phyloP scores from a whole-genome alignment of 768 basidiomycete genomes.

The Candolleomyces aberdarensis region DNA sequence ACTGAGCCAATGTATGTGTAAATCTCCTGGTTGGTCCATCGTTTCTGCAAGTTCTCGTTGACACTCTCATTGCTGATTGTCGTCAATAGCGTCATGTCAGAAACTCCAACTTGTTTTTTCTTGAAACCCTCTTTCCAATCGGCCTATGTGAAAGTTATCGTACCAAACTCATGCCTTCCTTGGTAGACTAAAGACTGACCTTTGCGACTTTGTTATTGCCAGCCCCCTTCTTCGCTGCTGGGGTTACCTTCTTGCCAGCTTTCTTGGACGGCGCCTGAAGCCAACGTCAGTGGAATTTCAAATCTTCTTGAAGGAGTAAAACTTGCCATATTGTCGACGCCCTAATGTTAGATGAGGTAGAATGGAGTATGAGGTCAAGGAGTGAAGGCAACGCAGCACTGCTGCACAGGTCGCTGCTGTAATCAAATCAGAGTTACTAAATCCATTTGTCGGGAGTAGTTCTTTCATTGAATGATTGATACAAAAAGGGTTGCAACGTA shows the following conservation, averaged over 20 bases:
- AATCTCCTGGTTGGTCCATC: constrained; percentile 93
- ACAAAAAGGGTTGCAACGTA: not conserved
- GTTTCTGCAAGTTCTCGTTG: constrained; percentile 97
- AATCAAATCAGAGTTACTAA: not conserved
- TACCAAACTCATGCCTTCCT: constrained; percentile 8
- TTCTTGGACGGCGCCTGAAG: constrained; percentile 83
- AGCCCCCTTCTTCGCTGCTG: constrained; percentile 60
- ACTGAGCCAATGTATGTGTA: constrained; percentile 99
- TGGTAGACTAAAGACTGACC: constrained; percentile 35
- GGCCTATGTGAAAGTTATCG: constrained; percentile 51
- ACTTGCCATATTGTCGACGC: not conserved
- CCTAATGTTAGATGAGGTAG: not conserved
- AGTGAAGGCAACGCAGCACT: not conserved
- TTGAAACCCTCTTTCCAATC: constrained; percentile 99
- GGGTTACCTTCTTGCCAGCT: constrained; percentile 78
- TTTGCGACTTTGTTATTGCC: constrained; percentile 70
- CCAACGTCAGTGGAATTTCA: not conserved
- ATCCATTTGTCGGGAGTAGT: not conserved
- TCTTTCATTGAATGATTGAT: not conserved
- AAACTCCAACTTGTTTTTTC: constrained; percentile 98
- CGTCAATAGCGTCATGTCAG: constrained; percentile 96
- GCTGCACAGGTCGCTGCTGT: not conserved
- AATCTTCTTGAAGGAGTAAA: no score
- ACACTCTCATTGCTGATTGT: constrained; percentile 97
- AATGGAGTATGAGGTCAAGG: not conserved